Evolutionary conservation across 2,329 filamentous ascomycete species (phyloP).

Genomic region (Trichoderma guizhouense): DNA sequence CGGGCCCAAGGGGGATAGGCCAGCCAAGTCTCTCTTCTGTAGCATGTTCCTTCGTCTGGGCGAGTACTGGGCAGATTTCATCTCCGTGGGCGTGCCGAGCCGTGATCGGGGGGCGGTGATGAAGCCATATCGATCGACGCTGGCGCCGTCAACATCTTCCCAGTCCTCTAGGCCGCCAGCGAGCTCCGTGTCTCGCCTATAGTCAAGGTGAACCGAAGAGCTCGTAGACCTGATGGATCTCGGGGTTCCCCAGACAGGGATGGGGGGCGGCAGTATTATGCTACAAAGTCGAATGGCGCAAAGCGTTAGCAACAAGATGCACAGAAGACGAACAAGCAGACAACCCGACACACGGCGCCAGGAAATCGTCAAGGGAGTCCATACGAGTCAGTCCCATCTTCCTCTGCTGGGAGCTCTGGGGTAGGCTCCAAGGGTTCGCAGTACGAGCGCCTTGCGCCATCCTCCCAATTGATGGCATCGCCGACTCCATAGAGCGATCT

Average conservation of each 20-base stretch:
- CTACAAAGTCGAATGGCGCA: constrained; percentile 24
- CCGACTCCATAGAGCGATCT: constrained; percentile 61
- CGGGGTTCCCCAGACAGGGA: constrained; percentile 36
- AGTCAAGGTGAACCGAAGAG: constrained; percentile 42
- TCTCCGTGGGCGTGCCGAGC: constrained; percentile 40
- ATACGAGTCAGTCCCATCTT: constrained; percentile 55
- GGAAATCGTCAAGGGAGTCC: constrained; percentile 45
- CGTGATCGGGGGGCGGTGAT: constrained; percentile 50
- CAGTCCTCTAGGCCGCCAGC: constrained; percentile 64
- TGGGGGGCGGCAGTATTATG: constrained; percentile 26
- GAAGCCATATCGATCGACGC: constrained; percentile 68
- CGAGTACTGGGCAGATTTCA: constrained; percentile 42
- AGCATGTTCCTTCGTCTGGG: constrained; percentile 47
- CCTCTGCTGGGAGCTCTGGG: constrained; percentile 50
- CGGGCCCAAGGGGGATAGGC: constrained; percentile 42
- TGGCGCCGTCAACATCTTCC: constrained; percentile 59
- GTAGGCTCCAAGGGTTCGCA: constrained; percentile 48
- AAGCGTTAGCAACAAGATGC: constrained; percentile 26
- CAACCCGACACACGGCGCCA: not conserved
- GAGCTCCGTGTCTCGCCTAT: constrained; percentile 43
- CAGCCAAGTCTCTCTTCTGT: constrained; percentile 34
- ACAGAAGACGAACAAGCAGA: not conserved
- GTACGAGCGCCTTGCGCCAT: constrained; percentile 47
- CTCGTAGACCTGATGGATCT: constrained; percentile 41
- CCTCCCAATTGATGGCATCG: constrained; percentile 52